Evolutionary conservation across 371 early-diverging fungal species (phyloP), one percentile per base, ranked within the genome.

Genomic region (Rhizomucor pusillus): DNA sequence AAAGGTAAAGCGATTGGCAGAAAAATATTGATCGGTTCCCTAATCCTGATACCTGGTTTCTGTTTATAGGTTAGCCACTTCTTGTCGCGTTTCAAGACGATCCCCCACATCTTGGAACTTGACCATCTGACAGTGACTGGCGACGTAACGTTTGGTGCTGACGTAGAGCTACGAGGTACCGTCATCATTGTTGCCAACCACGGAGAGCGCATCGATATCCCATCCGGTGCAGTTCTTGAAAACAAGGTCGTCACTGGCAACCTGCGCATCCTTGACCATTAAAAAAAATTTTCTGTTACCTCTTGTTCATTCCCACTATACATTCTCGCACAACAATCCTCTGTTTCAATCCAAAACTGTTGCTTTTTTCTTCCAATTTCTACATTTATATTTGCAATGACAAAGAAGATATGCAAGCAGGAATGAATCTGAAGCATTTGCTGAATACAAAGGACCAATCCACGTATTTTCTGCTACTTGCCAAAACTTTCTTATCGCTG

Each of bases 181-280:
- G 99, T 99, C 36, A 99, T 99, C 64, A 97, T 99, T 65, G 95
- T 99, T 12, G 99, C 99, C 35, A 98, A 96, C 72, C 91, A 95
- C 50, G 98, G 97, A 29, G 84, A 85, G 35, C 82, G 93, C 44
- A 99, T 99, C 56, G 93, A 97, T 73, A 97, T 99, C 60, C 99
- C 99, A n/a, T 91, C 97, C 24, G 97, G 99, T 23, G 80, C 97
- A n/a, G 84, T 98, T 40, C 78, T 99, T 50, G 97, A 99, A 63
- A 97, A 99, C 81, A 98, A 97, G 80, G 97, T 99, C 20, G 91
- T 99, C 19, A 91, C 92, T 61, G 99, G 99, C 47, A 95, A 97
- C 75, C 78, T 99, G 47, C 91, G 96, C 59, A 97, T 89, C 47
- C 71, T 90, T 47, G 90, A 90, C 61, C 90, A 90, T 64, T 90